A percentile compares a stretch with the other conserved stretches of the same genome.
phyloP scores from a whole-genome alignment of 108 stramenopile genomes.

The Fragilaria crotonensis region DNA sequence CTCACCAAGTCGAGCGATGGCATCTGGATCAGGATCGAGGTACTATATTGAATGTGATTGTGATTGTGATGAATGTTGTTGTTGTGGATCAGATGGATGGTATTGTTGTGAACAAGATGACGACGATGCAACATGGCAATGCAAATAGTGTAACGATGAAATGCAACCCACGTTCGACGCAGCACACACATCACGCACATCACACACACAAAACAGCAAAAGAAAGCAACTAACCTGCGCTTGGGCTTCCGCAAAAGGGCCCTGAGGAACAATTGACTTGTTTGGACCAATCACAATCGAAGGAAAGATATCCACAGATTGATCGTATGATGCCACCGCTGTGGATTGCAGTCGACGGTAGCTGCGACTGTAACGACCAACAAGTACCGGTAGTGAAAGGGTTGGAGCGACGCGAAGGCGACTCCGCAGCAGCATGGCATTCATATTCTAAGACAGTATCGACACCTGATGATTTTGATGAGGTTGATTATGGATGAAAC shows the following conservation, averaged over 20 bases:
- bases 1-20: constrained; percentile 47
- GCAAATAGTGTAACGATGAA: not conserved
- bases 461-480: too few species aligned
- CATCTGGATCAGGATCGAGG: constrained; percentile 63
- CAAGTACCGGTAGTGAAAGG: too few species aligned
- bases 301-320: constrained; percentile 50
- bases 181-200: too few species aligned
- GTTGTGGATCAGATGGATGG: too few species aligned
- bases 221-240: constrained; percentile 28
- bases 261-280: constrained; percentile 43
- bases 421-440: too few species aligned
- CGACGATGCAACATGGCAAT: not conserved
- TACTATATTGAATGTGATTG: constrained; percentile 29
- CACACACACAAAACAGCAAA: too few species aligned
- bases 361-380: too few species aligned
- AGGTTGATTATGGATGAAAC: too few species aligned
- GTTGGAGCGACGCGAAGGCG: too few species aligned
- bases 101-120: not conserved
- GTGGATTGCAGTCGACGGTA: not conserved
- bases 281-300: constrained; percentile 62
- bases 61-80: not conserved
- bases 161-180: too few species aligned
- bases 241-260: constrained; percentile 85
- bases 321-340: constrained; percentile 32
- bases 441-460: too few species aligned